Evolutionary conservation across 1,284 basidiomycete genomes (phyloP).

Genomic region (Fomes fomentarius): DNA sequence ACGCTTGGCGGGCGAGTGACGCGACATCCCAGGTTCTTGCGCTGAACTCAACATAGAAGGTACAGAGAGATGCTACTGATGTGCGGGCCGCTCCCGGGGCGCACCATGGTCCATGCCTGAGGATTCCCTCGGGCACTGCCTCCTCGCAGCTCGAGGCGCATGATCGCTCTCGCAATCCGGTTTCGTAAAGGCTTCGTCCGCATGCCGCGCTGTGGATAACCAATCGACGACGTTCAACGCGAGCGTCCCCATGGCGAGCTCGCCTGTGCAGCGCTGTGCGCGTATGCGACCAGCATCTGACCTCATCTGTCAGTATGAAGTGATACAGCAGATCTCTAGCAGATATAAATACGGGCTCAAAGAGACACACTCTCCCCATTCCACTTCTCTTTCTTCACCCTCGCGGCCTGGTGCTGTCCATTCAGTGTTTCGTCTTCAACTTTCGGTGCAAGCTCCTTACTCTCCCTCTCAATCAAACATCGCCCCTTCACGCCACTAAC

Average conservation of each 20-base stretch:
- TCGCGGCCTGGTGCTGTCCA: slow-evolving; percentile 14
- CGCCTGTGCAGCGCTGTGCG: not conserved
- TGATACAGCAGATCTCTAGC: no score
- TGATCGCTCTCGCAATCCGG: not conserved
- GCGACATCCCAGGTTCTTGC: not conserved
- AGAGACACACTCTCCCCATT: not conserved
- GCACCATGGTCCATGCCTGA: not conserved
- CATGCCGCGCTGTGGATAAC: not conserved
- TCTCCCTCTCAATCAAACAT: not conserved
- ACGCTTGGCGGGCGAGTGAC: not conserved
- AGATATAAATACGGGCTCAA: not conserved
- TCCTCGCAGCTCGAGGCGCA: not conserved
- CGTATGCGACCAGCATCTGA: no score
- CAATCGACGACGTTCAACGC: not conserved
- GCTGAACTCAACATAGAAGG: slow-evolving; percentile 2
- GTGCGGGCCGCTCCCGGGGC: not conserved
- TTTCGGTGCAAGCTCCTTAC: slow-evolving; percentile 5
- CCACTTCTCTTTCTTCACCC: slow-evolving; percentile 1
- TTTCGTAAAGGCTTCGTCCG: not conserved
- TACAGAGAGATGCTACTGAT: not conserved
- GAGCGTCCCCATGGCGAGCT: slow-evolving; percentile 1
- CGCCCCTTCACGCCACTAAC: not conserved
- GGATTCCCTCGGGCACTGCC: not conserved
- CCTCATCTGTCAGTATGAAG: not conserved
- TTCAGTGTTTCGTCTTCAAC: slow-evolving; percentile 6